Conservation (phyloP, 208 protist species). For the Vickermania spadyakhi region DNA sequence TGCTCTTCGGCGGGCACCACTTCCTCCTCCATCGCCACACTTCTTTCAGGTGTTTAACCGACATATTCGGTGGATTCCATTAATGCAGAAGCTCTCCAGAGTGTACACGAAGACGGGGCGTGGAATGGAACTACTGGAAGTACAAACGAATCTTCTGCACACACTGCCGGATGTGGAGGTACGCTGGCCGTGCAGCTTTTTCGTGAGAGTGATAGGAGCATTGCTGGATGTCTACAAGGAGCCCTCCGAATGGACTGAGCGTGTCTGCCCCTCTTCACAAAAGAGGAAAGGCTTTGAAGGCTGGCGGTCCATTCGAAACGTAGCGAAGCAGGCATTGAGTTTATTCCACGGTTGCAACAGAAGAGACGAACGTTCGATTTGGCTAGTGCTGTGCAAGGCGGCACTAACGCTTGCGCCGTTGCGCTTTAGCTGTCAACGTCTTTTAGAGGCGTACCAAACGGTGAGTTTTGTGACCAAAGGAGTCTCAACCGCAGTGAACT, state of each 20-base stretch:
- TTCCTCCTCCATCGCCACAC: too few relatives aligned
- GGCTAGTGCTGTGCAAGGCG: slow-evolving; percentile 22
- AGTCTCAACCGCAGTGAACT: not conserved
- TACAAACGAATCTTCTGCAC: slow-evolving; percentile 24
- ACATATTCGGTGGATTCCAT: slow-evolving; percentile 52
- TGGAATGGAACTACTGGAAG: slow-evolving; percentile 28
- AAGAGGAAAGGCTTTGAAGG: too few relatives aligned
- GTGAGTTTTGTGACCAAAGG: too few relatives aligned
- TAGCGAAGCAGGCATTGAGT: slow-evolving; percentile 11
- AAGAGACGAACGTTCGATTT: slow-evolving; percentile 13
- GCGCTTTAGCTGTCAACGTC: not conserved
- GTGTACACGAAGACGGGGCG: slow-evolving; percentile 46
- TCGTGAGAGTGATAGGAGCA: slow-evolving; percentile 51
- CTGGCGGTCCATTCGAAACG: slow-evolving; percentile 13
- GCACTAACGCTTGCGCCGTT: slow-evolving; percentile 17
- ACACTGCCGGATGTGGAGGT: slow-evolving; percentile 30
- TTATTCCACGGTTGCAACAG: slow-evolving; percentile 9
- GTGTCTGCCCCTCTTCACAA: too few relatives aligned
- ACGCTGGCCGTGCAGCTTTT: slow-evolving; percentile 46
- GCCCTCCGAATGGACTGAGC: too few relatives aligned
- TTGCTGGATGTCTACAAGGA: slow-evolving; percentile 31
- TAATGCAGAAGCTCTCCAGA: slow-evolving; percentile 66
- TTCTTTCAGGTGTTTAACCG: not conserved
- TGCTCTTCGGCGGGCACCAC: too few relatives aligned
- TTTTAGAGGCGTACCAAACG: not conserved